phyloP scores from a whole-genome alignment of 179 eudicot genomes.

The Spinacia oleracea region DNA sequence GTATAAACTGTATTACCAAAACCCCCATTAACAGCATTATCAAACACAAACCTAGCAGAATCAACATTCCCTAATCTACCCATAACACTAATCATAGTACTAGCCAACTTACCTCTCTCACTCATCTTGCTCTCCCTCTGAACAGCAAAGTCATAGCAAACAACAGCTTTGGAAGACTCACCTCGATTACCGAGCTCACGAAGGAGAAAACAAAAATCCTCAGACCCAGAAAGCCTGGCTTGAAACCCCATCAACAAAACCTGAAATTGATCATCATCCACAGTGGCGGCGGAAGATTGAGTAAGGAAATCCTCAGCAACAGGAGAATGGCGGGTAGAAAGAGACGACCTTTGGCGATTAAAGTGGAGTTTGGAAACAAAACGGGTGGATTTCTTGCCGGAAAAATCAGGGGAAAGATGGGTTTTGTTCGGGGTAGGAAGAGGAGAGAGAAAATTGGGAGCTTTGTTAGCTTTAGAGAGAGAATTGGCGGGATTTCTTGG shows the following conservation, averaged over 20 bases:
- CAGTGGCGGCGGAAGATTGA: constrained; percentile 30
- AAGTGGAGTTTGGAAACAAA: constrained; percentile 85
- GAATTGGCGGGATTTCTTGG: constrained; percentile 26
- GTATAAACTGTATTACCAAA: constrained; percentile 90
- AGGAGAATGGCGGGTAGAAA: constrained; percentile 57
- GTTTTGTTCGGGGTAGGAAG: constrained; percentile 39
- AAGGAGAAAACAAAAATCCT: constrained; percentile 71
- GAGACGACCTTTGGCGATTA: constrained; percentile 59
- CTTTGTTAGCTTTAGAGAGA: constrained; percentile 18
- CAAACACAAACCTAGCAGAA: constrained; percentile 64
- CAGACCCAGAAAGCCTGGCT: constrained; percentile 56
- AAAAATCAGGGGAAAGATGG: constrained; percentile 72
- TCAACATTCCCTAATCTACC: constrained; percentile 87
- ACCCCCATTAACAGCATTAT: constrained; percentile 66
- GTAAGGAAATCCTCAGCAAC: constrained; percentile 60
- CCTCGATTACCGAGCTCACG: constrained; percentile 80
- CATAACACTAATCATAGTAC: constrained; percentile 87
- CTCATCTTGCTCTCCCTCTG: constrained; percentile 45
- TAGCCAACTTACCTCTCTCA: constrained; percentile 80
- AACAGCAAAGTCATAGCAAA: constrained; percentile 69
- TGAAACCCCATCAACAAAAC: constrained; percentile 44
- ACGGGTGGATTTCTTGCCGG: constrained; percentile 77
- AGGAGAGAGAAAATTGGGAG: constrained; percentile 35
- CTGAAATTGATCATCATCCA: constrained; percentile 35
- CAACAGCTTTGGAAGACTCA: constrained; percentile 52